These are phyloP conservation scores for Lichtheimia hyalospora DNA, from an alignment of 371 early-diverging fungal genomes.

Conservation along the genomic window DNA sequence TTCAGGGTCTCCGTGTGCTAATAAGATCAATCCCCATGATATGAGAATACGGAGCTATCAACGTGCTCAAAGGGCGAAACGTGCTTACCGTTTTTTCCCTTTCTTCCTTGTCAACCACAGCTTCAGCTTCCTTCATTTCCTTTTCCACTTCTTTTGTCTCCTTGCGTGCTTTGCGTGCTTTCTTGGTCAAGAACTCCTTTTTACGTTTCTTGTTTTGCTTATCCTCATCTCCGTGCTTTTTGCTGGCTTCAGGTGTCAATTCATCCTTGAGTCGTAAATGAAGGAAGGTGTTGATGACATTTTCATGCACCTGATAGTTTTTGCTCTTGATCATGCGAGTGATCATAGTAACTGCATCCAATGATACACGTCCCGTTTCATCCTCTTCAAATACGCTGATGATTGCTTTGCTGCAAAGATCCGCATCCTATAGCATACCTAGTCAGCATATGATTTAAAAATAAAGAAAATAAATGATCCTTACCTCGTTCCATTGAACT, in stretches of 20 bases:
- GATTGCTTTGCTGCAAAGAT: conserved; percentile 75
- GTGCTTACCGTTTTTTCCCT: conserved; percentile 61
- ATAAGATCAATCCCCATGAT: not conserved
- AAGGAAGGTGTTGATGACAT: conserved; percentile 72
- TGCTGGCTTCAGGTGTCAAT: conserved; percentile 49
- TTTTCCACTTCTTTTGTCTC: conserved; percentile 73
- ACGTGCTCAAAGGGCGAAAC: not conserved
- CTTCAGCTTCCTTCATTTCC: conserved; percentile 86
- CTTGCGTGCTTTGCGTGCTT: conserved; percentile 71
- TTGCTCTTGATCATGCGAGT: conserved; percentile 82
- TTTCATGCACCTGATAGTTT: conserved; percentile 72
- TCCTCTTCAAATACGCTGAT: conserved; percentile 79
- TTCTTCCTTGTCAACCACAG: conserved; percentile 73
- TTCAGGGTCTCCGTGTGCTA: conserved; percentile 91
- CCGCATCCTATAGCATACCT: conserved; percentile 47
- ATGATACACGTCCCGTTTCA: conserved; percentile 80
- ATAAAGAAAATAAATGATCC: no score
- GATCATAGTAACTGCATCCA: conserved; percentile 83
- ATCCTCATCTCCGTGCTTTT: conserved; percentile 31
- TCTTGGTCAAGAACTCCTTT: conserved; percentile 73
- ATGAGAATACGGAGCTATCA: not conserved
- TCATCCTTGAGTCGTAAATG: conserved; percentile 81
- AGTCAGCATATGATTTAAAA: not conserved
- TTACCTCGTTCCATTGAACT: conserved; percentile 50
- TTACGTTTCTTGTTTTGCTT: conserved; percentile 15